These are phyloP conservation scores for Fusarium stilboides DNA, from an alignment of 2,329 filamentous ascomycete species.

Conservation along the genomic window DNA sequence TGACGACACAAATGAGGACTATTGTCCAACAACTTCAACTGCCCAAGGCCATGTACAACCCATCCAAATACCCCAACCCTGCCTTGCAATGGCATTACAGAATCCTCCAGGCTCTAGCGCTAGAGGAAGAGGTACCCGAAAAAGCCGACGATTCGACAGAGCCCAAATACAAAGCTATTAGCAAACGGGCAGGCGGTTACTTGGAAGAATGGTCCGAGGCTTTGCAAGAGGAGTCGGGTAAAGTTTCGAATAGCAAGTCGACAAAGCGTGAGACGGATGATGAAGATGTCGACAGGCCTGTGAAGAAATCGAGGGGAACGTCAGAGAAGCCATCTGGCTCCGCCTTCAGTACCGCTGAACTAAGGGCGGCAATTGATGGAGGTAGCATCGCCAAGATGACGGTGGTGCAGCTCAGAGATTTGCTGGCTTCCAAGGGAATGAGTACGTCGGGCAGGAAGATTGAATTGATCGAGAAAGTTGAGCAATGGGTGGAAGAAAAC, in stretches of 20 bases:
- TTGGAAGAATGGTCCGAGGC: conserved; percentile 82
- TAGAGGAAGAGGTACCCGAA: conserved; percentile 91
- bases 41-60: conserved; percentile 87
- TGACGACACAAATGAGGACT: conserved; percentile 86
- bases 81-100: conserved; percentile 97
- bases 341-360: conserved; percentile 61
- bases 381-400: conserved; percentile 68
- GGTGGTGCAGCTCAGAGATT: conserved; percentile 66
- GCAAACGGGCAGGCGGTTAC: conserved; percentile 87
- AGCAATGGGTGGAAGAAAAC: conserved; percentile 70
- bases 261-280: conserved; percentile 68
- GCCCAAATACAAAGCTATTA: conserved; percentile 88
- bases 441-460: conserved; percentile 67
- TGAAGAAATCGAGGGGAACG: conserved; percentile 62
- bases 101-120: conserved; percentile 89
- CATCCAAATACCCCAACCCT: conserved; percentile 90
- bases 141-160: conserved; percentile 82
- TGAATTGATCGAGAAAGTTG: conserved; percentile 69
- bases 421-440: conserved; percentile 64
- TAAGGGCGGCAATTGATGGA: conserved; percentile 62
- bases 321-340: conserved; percentile 54
- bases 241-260: conserved; percentile 57
- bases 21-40: conserved; percentile 90
- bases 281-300: conserved; percentile 60
- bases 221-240: conserved; percentile 70